Base-by-base conservation (phyloP, 805 yeast genomes). In the Soucietia sequanensis region DNA sequence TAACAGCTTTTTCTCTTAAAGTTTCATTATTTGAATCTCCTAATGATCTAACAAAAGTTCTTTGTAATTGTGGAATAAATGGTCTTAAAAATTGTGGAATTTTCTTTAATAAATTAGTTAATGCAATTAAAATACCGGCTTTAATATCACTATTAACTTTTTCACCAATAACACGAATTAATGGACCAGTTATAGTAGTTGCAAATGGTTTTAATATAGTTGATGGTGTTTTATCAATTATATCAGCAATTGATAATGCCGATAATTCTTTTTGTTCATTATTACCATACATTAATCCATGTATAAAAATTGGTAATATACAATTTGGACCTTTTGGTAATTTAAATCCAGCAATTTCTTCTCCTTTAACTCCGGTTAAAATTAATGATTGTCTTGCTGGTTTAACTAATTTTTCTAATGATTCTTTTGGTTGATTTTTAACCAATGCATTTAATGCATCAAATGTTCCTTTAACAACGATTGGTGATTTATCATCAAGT, bases 121-220 rank as follows among this genome's bases (percentile, higher is more conserved):
- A 74, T 1, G 98, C 95, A 43, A 75, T 72, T 52, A 93, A 71
- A 47, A 95, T 91, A n/a, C 96, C 95, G 23, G 95, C 82, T 70
- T 93, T 93, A 48, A 93, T 87, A 47, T 89, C 96, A 42, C 95
- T 75, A 12, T 82, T 76, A 46, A 87, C 91, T 60, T 96, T 80
- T 62, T 93, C 99, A 54, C 99, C 99, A 54, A 91, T 86, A 37
- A 91, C 95, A 72, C 99, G 88, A 63, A 93, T 93, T 54, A 93
- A 74, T 25, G 99, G 99, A 65, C 99, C 99, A 18, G 96, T 90
- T 44, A 95, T 87, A 18, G 80, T 80, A 6, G 98, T 91, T 15
- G 95, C 96, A 62, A 81, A 86, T 22, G 96, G 86, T 59, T 81
- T 85, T 61, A 93, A 76, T 39, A 75, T 79, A 8, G 76, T 70